Percentiles rank a stretch among this genome's conserved stretches.
Conservation (phyloP, 352 stramenopile species). For the Phytophthora sansomeana region DNA sequence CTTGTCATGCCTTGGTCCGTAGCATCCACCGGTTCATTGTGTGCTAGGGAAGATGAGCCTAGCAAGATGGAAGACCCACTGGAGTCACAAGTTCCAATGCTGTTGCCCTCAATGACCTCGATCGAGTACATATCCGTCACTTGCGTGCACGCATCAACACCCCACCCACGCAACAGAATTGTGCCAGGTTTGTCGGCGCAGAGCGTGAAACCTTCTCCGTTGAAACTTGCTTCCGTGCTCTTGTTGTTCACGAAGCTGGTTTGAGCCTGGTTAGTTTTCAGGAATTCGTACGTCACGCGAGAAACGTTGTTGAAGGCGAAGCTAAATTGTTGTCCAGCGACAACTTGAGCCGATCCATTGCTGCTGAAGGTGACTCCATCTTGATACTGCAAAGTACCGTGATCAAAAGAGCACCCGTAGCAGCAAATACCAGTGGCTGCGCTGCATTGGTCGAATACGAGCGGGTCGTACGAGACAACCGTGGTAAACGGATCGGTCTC, state of each 20-base stretch:
- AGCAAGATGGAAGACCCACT: conserved; percentile 8
- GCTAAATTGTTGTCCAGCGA: conserved; percentile 38
- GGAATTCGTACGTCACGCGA: conserved; percentile 56
- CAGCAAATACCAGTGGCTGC: conserved; percentile 54
- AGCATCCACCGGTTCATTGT: conserved; percentile 4
- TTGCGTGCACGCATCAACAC: conserved; percentile 48
- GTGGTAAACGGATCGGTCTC: conserved; percentile 44
- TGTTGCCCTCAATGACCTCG: conserved; percentile 26
- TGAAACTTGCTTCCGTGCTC: conserved; percentile 33
- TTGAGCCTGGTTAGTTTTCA: conserved; percentile 60
- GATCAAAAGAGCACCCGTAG: conserved; percentile 52
- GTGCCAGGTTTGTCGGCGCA: conserved; percentile 51
- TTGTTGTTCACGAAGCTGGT: conserved; percentile 43
- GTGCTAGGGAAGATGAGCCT: conserved; percentile 5
- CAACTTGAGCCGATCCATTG: conserved; percentile 36
- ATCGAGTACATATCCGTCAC: conserved; percentile 48
- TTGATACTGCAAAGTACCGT: conserved; percentile 44
- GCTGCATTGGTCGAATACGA: conserved; percentile 54
- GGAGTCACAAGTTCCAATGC: conserved; percentile 18
- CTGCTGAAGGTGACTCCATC: conserved; percentile 48
- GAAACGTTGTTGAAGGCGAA: conserved; percentile 43
- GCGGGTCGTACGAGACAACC: conserved; percentile 53
- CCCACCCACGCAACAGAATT: conserved; percentile 57
- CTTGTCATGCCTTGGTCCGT: conserved; percentile 8
- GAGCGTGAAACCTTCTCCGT: conserved; percentile 46